Conservation (phyloP, 352 stramenopile genomes). For the Discostella stelligera region DNA sequence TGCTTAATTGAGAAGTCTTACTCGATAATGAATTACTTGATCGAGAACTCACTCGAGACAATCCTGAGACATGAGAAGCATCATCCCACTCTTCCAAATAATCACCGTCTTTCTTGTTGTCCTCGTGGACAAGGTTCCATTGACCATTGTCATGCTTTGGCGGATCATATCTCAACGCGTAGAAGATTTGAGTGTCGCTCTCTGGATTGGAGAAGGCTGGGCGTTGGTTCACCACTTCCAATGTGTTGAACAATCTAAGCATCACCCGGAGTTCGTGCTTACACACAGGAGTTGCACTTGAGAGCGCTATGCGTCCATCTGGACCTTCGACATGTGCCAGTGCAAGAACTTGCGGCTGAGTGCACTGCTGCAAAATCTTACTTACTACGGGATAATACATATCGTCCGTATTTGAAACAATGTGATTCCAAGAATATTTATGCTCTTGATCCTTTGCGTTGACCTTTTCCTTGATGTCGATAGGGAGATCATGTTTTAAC, state of each 20-base stretch:
- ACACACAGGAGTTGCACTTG: slow-evolving; percentile 67
- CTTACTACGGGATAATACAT: slow-evolving; percentile 73
- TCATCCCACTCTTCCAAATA: slow-evolving; percentile 75
- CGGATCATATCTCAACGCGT: slow-evolving; percentile 70
- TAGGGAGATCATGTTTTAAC: slow-evolving; percentile 69
- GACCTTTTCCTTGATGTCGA: slow-evolving; percentile 74
- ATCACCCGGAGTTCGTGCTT: slow-evolving; percentile 77
- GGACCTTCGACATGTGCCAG: slow-evolving; percentile 69
- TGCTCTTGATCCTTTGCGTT: slow-evolving; percentile 62
- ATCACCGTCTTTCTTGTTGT: slow-evolving; percentile 61
- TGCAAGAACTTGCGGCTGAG: slow-evolving; percentile 68
- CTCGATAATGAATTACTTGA: slow-evolving; percentile 50
- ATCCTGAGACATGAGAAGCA: slow-evolving; percentile 58
- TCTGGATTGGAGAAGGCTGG: slow-evolving; percentile 71
- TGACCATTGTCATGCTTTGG: slow-evolving; percentile 48
- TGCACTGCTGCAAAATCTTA: slow-evolving; percentile 71
- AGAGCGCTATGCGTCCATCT: slow-evolving; percentile 70
- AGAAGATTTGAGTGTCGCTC: slow-evolving; percentile 77
- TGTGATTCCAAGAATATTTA: slow-evolving; percentile 76
- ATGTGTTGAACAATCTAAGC: slow-evolving; percentile 70
- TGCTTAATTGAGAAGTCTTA: slow-evolving; percentile 55
- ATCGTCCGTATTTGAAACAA: slow-evolving; percentile 71
- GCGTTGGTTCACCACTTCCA: slow-evolving; percentile 74
- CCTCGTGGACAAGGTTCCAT: slow-evolving; percentile 70
- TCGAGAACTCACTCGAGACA: slow-evolving; percentile 63